Conservation (phyloP, 2,329 filamentous ascomycete genomes). For the Sporothrix schenckii region DNA sequence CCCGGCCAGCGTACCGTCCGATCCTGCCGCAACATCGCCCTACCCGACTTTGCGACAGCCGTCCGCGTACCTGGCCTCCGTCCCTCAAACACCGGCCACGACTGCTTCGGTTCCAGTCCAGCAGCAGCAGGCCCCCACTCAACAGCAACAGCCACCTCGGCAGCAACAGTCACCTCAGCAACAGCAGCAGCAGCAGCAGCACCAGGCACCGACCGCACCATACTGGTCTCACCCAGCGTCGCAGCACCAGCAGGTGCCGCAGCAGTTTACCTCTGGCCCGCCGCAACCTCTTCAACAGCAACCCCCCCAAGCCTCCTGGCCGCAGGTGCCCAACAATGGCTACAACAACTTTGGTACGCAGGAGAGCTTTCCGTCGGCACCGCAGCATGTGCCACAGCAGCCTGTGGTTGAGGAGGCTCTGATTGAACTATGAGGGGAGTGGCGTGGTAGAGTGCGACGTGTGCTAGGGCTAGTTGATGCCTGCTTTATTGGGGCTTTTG, state of each 20-base stretch:
- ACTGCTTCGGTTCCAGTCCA: constrained; percentile 43
- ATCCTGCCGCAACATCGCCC: constrained; percentile 50
- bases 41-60: constrained; percentile 58
- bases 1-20: constrained; percentile 47
- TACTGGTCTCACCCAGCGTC: constrained; percentile 55
- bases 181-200: constrained; percentile 10
- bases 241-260: constrained; percentile 47
- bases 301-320: constrained; percentile 34
- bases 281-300: constrained; percentile 45
- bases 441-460: not conserved
- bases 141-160: constrained; percentile 29
- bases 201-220: constrained; percentile 42
- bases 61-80: constrained; percentile 50
- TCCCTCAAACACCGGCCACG: constrained; percentile 48
- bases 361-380: constrained; percentile 67
- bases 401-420: constrained; percentile 72
- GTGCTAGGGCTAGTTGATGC: too few relatives aligned
- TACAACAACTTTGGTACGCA: constrained; percentile 56
- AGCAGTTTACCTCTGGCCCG: constrained; percentile 38
- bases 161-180: constrained; percentile 35
- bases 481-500: too few relatives aligned
- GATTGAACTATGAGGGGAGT: constrained; percentile 64
- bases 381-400: constrained; percentile 62
- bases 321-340: constrained; percentile 46
- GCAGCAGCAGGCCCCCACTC: constrained; percentile 30